Evolutionary conservation across 768 basidiomycete genomes (phyloP).

Genomic region (Tricholoma matsutake): DNA sequence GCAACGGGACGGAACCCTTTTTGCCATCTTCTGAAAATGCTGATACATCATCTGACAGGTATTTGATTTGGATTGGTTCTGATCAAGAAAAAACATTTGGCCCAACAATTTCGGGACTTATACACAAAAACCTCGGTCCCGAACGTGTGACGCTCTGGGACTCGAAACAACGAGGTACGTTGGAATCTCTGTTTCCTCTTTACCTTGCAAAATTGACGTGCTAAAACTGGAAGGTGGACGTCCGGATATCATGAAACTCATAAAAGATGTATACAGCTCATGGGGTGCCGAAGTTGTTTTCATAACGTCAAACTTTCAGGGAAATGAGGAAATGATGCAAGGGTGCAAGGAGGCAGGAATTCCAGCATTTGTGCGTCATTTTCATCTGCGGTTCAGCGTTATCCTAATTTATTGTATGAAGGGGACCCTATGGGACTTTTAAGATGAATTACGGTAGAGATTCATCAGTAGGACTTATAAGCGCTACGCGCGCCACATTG

Average conservation of each 20-base stretch:
- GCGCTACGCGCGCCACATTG: no score
- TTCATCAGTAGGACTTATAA: neutral
- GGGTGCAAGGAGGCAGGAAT: conserved; percentile 72
- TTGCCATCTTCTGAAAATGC: neutral
- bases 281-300: conserved; percentile 84
- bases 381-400: neutral
- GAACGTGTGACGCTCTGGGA: conserved; percentile 79
- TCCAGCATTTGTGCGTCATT: conserved; percentile 54
- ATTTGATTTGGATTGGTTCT: conserved; percentile 81
- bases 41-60: conserved; percentile 40
- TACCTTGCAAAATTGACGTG: neutral
- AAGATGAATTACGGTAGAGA: conserved; percentile 2
- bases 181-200: neutral
- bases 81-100: conserved; percentile 87
- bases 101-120: conserved; percentile 71
- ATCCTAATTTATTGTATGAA: conserved; percentile 14
- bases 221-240: conserved; percentile 47
- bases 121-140: conserved; percentile 62
- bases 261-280: conserved; percentile 64
- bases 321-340: conserved; percentile 81
- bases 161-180: conserved; percentile 61
- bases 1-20: neutral
- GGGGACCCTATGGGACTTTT: conserved; percentile 77
- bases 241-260: conserved; percentile 75
- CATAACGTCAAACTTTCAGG: conserved; percentile 77